These are phyloP conservation scores for Pseudocercospora macadamiae DNA, from an alignment of 2,329 filamentous ascomycete genomes.

Conservation along the genomic window DNA sequence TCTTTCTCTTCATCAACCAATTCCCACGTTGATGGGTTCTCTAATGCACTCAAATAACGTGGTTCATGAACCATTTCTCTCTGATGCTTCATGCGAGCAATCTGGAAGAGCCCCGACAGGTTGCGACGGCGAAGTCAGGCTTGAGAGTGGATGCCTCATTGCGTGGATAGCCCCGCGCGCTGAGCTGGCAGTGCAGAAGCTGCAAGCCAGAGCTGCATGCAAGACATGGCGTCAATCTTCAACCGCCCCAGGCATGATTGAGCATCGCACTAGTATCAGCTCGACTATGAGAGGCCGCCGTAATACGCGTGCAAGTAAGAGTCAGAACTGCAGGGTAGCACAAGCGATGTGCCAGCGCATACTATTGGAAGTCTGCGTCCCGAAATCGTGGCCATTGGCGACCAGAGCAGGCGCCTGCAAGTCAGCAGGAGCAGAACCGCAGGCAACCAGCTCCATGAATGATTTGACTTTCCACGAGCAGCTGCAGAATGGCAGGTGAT, in stretches of 20 bases:
- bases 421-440: not conserved
- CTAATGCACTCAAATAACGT: conserved; percentile 1
- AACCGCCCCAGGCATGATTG: not conserved
- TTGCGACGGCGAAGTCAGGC: not conserved
- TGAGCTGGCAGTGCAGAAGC: conserved; percentile 6
- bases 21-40: not conserved
- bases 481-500: too few species aligned
- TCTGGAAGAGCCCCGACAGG: not conserved
- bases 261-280: not conserved
- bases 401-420: not conserved
- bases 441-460: too few species aligned
- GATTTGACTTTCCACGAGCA: too few species aligned
- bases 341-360: not conserved
- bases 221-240: not conserved
- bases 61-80: not conserved
- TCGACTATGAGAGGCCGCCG: not conserved
- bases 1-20: not conserved
- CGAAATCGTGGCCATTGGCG: not conserved
- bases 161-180: not conserved
- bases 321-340: not conserved
- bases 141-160: not conserved
- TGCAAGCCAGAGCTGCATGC: not conserved
- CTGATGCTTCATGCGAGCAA: not conserved
- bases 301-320: not conserved
- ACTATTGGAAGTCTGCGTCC: not conserved